phyloP scores from a whole-genome alignment of 495 filamentous ascomycete genomes.

The Lepidopterella palustris region DNA sequence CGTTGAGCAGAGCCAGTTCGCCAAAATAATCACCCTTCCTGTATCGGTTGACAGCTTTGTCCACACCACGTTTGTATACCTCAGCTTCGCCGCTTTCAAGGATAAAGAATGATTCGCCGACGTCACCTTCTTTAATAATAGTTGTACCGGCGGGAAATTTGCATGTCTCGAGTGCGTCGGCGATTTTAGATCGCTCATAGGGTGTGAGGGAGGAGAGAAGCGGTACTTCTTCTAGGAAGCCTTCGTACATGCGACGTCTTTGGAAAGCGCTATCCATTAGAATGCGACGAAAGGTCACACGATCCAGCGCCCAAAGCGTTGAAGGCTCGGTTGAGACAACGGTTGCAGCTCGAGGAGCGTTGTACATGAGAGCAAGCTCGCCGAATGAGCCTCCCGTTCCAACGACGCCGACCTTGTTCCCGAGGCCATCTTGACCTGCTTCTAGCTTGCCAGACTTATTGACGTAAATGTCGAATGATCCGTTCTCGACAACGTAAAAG shows the following conservation, averaged over 20 bases:
- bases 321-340: constrained; percentile 77
- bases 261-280: constrained; percentile 98
- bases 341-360: constrained; percentile 93
- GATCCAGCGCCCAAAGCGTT: constrained; percentile 89
- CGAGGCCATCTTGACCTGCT: constrained; percentile 77
- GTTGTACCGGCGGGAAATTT: constrained; percentile 73
- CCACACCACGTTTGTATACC: constrained; percentile 61
- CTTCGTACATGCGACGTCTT: constrained; percentile 91
- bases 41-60: constrained; percentile 67
- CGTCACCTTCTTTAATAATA: constrained; percentile 90
- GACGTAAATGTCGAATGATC: constrained; percentile 86
- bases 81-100: constrained; percentile 85
- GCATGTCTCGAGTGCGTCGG: constrained; percentile 85
- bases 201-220: constrained; percentile 76
- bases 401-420: constrained; percentile 72
- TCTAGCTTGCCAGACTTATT: constrained; percentile 63
- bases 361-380: constrained; percentile 97
- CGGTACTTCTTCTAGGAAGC: constrained; percentile 93
- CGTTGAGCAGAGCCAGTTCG: constrained; percentile 86
- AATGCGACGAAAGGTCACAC: constrained; percentile 94
- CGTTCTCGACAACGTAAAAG: constrained; percentile 94
- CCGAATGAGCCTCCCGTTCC: constrained; percentile 93
- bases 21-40: constrained; percentile 94
- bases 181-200: constrained; percentile 94
- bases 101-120: constrained; percentile 86